These are phyloP conservation scores for Ophiocordyceps australis DNA, from an alignment of 2,329 filamentous ascomycete genomes.

Conservation along the genomic window DNA sequence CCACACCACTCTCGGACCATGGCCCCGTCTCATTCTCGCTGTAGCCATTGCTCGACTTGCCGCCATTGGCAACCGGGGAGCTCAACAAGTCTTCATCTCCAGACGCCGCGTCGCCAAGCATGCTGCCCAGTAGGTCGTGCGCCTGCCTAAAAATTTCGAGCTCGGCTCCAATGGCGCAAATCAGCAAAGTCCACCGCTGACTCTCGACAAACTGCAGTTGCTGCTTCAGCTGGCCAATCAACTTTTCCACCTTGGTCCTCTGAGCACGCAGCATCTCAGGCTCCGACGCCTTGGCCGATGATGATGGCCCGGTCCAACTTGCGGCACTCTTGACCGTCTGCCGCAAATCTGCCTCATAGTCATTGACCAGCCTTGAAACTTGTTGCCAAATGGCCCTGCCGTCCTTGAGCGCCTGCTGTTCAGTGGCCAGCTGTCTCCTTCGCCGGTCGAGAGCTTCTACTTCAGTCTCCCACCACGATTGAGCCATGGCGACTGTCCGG, in stretches of 20 bases:
- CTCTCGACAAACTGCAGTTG: slow-evolving; percentile 36
- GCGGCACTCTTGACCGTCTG: slow-evolving; percentile 24
- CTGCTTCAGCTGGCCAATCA: slow-evolving; percentile 35
- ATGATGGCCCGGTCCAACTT: slow-evolving; percentile 4
- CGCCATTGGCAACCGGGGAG: not conserved
- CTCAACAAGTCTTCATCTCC: slow-evolving; percentile 2
- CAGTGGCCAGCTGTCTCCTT: slow-evolving; percentile 36
- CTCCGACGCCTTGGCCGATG: slow-evolving; percentile 9
- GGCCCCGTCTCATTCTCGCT: no score
- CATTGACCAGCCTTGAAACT: slow-evolving; percentile 36
- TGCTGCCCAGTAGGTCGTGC: slow-evolving; percentile 28
- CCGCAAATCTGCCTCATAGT: slow-evolving; percentile 48
- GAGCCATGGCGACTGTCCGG: slow-evolving; percentile 52
- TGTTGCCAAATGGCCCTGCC: slow-evolving; percentile 50
- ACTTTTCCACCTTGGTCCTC: slow-evolving; percentile 34
- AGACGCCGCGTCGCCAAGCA: slow-evolving; percentile 1
- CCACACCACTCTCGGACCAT: no score
- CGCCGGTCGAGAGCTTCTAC: slow-evolving; percentile 33
- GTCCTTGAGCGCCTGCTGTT: slow-evolving; percentile 47
- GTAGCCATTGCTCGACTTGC: not conserved
- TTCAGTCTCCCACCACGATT: slow-evolving; percentile 52
- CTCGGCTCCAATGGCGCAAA: slow-evolving; percentile 60
- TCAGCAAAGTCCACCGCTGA: slow-evolving; percentile 54
- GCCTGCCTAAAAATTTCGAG: slow-evolving; percentile 47
- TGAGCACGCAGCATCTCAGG: slow-evolving; percentile 24